Percentiles rank a stretch among this genome's conserved stretches.
These are phyloP conservation scores for Zygoascus bituminiphila DNA, from an alignment of 805 yeast genomes.

Conservation along the genomic window DNA sequence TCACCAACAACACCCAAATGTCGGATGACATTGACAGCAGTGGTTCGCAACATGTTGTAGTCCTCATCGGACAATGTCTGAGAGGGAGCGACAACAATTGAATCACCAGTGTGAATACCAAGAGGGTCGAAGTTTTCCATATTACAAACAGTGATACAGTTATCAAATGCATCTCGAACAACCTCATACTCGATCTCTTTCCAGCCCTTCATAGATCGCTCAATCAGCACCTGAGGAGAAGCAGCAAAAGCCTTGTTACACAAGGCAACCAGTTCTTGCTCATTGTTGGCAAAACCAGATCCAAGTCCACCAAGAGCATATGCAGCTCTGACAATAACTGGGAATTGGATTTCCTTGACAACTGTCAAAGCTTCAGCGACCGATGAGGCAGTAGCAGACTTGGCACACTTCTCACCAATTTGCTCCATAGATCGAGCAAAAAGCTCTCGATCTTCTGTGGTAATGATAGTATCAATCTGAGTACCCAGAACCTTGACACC, in stretches of 20 bases:
- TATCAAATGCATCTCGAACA: conserved; percentile 93
- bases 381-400: conserved; percentile 74
- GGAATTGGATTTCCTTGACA: conserved; percentile 82
- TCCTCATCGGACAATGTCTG: conserved; percentile 96
- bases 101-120: conserved; percentile 98
- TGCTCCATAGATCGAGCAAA: conserved; percentile 93
- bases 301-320: conserved; percentile 97
- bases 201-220: conserved; percentile 98
- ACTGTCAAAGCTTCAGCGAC: conserved; percentile 79
- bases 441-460: conserved; percentile 96
- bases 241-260: conserved; percentile 91
- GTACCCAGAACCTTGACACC: conserved; percentile 97
- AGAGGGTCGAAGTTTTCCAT: conserved; percentile 99
- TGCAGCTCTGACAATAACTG: conserved; percentile 96
- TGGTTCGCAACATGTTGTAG: conserved; percentile 94
- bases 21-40: conserved; percentile 94
- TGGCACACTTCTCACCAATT: conserved; percentile 92
- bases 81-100: conserved; percentile 97
- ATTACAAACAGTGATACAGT: conserved; percentile 98
- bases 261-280: conserved; percentile 68
- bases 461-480: conserved; percentile 88
- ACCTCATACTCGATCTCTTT: conserved; percentile 98
- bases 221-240: conserved; percentile 92
- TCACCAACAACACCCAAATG: conserved; percentile 99
- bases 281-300: conserved; percentile 92